Evolutionary conservation across 2,329 filamentous ascomycete species (phyloP).

Genomic region (Phialemonium atrogriseum): DNA sequence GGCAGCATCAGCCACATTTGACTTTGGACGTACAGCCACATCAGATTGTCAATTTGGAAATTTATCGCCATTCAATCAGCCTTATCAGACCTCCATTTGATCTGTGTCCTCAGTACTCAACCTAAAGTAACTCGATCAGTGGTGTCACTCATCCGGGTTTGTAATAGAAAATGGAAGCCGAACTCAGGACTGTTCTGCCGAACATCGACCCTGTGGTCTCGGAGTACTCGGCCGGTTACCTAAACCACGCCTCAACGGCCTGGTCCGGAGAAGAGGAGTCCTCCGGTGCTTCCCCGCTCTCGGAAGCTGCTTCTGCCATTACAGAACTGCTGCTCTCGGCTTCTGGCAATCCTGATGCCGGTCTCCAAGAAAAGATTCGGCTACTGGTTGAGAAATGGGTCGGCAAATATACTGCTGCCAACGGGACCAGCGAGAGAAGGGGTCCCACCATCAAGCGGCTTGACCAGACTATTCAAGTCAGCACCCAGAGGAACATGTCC

Average conservation of each 20-base stretch:
- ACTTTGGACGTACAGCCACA: no score
- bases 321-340: constrained; percentile 88
- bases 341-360: constrained; percentile 68
- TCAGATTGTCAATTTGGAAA: constrained; percentile 5
- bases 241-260: constrained; percentile 83
- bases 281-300: constrained; percentile 63
- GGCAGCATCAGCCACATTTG: no score
- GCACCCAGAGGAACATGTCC: constrained; percentile 89
- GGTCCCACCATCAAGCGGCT: constrained; percentile 75
- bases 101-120: not conserved
- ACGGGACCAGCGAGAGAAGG: constrained; percentile 57
- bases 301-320: constrained; percentile 75
- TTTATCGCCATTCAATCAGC: no score
- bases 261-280: constrained; percentile 66
- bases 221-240: constrained; percentile 88
- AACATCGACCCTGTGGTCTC: constrained; percentile 83
- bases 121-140: not conserved
- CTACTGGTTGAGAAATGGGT: constrained; percentile 87
- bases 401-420: constrained; percentile 64
- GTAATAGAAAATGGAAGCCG: constrained; percentile 80
- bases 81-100: no score
- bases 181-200: constrained; percentile 76
- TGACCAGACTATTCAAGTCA: constrained; percentile 91
- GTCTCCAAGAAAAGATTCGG: constrained; percentile 70
- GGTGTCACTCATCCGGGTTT: no score